Evolutionary conservation across 108 stramenopile species (phyloP), one percentile per base, ranked within the genome.

Genomic region (Cyclotella sp.): DNA sequence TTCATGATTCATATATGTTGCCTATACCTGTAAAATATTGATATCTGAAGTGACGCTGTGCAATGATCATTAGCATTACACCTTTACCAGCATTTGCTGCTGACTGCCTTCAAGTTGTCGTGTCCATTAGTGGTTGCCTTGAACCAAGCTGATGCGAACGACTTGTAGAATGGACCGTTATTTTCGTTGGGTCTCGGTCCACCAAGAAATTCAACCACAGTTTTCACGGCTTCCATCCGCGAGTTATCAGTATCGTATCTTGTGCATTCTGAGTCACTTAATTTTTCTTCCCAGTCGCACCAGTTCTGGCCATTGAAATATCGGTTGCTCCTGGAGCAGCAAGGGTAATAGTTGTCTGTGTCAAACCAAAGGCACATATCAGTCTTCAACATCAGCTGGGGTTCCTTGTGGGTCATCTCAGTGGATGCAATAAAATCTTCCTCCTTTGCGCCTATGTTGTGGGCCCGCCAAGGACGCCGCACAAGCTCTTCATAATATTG

Each of bases 381-480:
- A 21, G 82, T 79, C 41, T 78, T 83, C 24, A 83, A 72, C 82
- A 83, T 83, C 64, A 83, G 12, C 44, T 72, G 67, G 22, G 53
- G 63, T 28, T 78, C n/a, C 13, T 47, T 54, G 21, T 34, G 54
- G 40, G 21, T 30, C 15, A 7, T 46, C 30, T 72, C 77, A n/a
- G 77, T 75, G 27, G 13, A 0, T 44, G n/a, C n/a, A n/a, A n/a
- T n/a, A n/a, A n/a, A n/a, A n/a, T n/a, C n/a, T n/a, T n/a, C n/a
- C n/a, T n/a, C 46, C 21, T 68, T 72, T 7, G 21, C 15, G 26
- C 73, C 82, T 24, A 61, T 43, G 29, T 74, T 62, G 0, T 72
- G 72, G 6, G 78, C 65, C 30, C 72, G 55, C 82, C 82, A 83
- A 13, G 63, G n/a, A 21, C 68, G 40, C 14, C 42, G 39, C 18